Conservation (phyloP, 73 alveolate genomes). For the Tetrahymena malaccensis region DNA sequence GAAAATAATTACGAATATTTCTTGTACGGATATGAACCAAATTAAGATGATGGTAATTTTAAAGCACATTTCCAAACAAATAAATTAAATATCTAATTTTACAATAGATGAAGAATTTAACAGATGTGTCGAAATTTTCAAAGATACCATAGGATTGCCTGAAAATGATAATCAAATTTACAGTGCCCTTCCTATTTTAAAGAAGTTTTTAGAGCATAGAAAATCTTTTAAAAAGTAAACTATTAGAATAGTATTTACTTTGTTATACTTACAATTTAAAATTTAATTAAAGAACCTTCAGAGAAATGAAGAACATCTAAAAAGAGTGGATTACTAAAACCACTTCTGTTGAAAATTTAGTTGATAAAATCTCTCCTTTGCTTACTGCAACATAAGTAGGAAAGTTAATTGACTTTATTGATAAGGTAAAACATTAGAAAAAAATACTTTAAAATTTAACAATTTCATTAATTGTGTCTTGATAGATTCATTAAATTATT, state of each 20-base stretch:
- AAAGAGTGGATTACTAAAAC: not conserved
- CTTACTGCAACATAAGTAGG: not conserved
- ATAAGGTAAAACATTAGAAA: not conserved
- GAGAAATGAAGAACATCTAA: not conserved
- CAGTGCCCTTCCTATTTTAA: not conserved
- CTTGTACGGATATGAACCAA: constrained; percentile 7
- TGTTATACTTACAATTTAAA: no score
- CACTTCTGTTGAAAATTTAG: not conserved
- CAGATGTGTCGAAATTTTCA: constrained; percentile 18
- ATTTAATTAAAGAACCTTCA: not conserved
- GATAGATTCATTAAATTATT: no score
- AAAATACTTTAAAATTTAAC: no score
- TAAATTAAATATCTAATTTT: not conserved
- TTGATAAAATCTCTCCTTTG: not conserved
- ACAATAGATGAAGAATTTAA: constrained; percentile 26
- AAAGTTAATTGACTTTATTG: not conserved
- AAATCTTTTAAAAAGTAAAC: constrained; percentile 9
- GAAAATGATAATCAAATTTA: constrained; percentile 10
- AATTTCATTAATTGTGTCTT: no score
- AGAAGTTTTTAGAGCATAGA: constrained; percentile 23
- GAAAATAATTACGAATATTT: constrained; percentile 36
- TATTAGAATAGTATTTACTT: not conserved
- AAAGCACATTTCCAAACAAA: not conserved
- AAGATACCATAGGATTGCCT: constrained; percentile 23
- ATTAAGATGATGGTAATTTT: constrained; percentile 3